Percentiles rank a stretch among this genome's conserved stretches.
phyloP scores from a whole-genome alignment of 1,139 yeast genomes.

The Taphrina betulina region DNA sequence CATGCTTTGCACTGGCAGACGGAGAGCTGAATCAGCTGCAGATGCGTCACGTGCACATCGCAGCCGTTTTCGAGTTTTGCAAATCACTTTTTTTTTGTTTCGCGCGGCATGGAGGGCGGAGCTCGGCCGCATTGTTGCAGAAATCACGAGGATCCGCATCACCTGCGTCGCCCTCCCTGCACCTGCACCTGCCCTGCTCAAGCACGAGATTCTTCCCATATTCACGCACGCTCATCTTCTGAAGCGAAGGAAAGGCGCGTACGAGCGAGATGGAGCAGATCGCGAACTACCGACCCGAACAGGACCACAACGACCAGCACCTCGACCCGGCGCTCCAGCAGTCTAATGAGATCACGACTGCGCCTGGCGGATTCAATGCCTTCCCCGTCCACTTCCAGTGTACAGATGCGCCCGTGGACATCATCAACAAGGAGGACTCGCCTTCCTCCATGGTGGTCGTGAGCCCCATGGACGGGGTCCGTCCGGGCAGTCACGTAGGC shows the following conservation, averaged over 20 bases:
- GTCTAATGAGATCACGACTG: constrained; percentile 23
- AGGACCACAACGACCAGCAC: constrained; percentile 11
- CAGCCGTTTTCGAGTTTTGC: too few species aligned
- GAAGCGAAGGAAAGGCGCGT: too few species aligned
- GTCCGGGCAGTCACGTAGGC: neutral
- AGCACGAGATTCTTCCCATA: neutral
- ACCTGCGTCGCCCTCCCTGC: neutral
- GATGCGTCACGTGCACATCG: too few species aligned
- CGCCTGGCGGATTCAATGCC: constrained; percentile 22
- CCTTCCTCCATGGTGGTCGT: neutral
- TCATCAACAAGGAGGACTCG: constrained; percentile 18
- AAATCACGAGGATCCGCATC: too few species aligned
- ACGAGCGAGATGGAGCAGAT: too few species aligned
- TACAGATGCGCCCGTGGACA: constrained; percentile 18
- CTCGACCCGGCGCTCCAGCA: constrained; percentile 27
- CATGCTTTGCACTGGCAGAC: too few species aligned
- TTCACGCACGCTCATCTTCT: too few species aligned
- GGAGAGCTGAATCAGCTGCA: too few species aligned
- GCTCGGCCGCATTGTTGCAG: too few species aligned
- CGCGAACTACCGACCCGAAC: constrained; percentile 17
- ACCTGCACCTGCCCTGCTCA: neutral
- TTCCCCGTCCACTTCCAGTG: constrained; percentile 14
- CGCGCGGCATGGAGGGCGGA: too few species aligned
- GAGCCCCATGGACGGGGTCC: neutral
- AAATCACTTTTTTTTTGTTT: too few species aligned